These are phyloP conservation scores for Oryza meridionalis DNA, from an alignment of 176 grass and related monocot genomes.

Conservation along the genomic window DNA sequence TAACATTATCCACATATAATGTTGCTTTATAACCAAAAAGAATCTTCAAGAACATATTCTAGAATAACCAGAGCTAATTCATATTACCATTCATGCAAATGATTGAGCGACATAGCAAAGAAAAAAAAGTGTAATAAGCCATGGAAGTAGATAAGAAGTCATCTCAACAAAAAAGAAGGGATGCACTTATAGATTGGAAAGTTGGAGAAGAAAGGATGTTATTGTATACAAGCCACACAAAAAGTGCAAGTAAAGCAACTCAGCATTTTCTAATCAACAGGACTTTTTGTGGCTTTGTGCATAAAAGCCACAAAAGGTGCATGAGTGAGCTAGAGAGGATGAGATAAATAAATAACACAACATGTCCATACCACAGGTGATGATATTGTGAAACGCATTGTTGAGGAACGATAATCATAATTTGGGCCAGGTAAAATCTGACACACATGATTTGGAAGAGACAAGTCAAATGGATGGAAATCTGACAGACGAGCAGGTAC, in stretches of 20 bases:
- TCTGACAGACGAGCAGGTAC: conserved; percentile 65
- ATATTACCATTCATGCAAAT: conserved; percentile 1
- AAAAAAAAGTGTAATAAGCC: neutral
- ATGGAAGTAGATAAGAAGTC: neutral
- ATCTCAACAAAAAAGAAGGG: neutral
- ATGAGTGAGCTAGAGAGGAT: neutral
- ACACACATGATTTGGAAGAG: conserved; percentile 86
- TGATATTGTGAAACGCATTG: conserved; percentile 87
- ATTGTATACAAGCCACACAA: neutral
- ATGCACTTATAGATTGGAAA: neutral
- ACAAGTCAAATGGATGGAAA: conserved; percentile 64
- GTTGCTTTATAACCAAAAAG: conserved; percentile 19
- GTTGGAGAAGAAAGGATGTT: neutral
- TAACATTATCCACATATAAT: conserved; percentile 16
- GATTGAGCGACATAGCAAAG: neutral
- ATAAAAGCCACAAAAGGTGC: neutral
- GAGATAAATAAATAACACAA: conserved; percentile 27
- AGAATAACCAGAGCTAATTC: neutral
- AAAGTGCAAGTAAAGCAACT: conserved; percentile 2
- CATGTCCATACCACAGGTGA: conserved; percentile 79
- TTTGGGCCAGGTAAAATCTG: conserved; percentile 86
- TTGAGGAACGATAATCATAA: conserved; percentile 90
- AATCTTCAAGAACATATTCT: conserved; percentile 8
- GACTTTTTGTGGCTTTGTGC: neutral
- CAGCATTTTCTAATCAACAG: neutral